phyloP scores from a whole-genome alignment of 805 yeast species.

The Yarrowia porcina region DNA sequence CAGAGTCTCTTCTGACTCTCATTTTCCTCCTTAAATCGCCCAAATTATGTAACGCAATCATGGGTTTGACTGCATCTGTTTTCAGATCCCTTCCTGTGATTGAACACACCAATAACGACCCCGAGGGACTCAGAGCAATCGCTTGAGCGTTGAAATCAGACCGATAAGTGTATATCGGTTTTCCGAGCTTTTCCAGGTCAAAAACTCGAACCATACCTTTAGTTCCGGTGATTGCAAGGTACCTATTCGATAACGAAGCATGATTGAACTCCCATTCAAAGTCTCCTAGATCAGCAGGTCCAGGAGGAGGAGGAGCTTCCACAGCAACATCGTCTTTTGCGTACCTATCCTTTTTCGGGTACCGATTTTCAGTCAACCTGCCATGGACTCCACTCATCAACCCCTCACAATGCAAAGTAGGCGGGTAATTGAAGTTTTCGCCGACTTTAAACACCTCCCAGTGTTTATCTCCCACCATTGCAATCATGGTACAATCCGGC shows the following conservation, averaged over 20 bases:
- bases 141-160: constrained; percentile 78
- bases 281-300: constrained; percentile 27
- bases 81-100: constrained; percentile 72
- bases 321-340: background rate
- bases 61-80: constrained; percentile 56
- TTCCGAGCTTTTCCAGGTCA: constrained; percentile 56
- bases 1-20: background rate
- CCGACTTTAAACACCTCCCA: constrained; percentile 70
- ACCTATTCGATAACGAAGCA: constrained; percentile 50
- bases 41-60: constrained; percentile 57
- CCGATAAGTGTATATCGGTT: constrained; percentile 62
- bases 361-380: background rate
- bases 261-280: constrained; percentile 33
- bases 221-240: constrained; percentile 67
- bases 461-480: constrained; percentile 58
- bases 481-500: constrained; percentile 62
- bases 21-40: background rate
- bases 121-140: constrained; percentile 64
- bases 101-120: constrained; percentile 68
- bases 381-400: constrained; percentile 23
- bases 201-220: constrained; percentile 66
- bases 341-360: background rate
- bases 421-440: constrained; percentile 48
- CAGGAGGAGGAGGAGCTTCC: background rate
- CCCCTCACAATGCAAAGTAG: constrained; percentile 46